Evolutionary conservation across 2,329 filamentous ascomycete species (phyloP).

Genomic region (Paraconiothyrium sp.): DNA sequence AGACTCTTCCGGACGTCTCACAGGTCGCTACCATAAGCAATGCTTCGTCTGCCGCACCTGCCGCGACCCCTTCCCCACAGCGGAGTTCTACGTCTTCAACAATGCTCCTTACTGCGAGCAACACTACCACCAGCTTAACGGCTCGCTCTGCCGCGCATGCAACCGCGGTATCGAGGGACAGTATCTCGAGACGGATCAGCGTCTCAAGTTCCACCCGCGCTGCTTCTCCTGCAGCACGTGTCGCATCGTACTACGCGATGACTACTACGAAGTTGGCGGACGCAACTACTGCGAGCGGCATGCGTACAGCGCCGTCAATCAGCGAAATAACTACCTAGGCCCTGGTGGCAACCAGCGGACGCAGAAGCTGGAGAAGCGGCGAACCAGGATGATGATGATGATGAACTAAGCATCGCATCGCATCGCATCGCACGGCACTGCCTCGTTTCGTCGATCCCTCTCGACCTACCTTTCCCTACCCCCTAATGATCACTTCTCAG

Average conservation of each 20-base stretch:
- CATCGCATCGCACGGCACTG: no score
- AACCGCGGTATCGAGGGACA: constrained; percentile 89
- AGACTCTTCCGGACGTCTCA: constrained; percentile 89
- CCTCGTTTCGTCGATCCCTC: no score
- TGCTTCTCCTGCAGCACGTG: constrained; percentile 90
- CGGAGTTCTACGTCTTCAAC: constrained; percentile 90
- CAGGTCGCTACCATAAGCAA: constrained; percentile 91
- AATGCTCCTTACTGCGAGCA: constrained; percentile 90
- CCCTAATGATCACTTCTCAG: not conserved
- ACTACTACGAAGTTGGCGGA: constrained; percentile 90
- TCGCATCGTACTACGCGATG: constrained; percentile 75
- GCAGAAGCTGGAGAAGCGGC: constrained; percentile 58
- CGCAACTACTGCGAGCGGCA: constrained; percentile 87
- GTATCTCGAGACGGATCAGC: constrained; percentile 83
- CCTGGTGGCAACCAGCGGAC: constrained; percentile 28
- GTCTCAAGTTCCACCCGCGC: constrained; percentile 82
- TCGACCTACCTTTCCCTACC: not conserved
- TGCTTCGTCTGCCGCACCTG: constrained; percentile 95
- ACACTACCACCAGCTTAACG: constrained; percentile 92
- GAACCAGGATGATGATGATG: constrained; percentile 64
- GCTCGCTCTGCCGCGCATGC: constrained; percentile 83
- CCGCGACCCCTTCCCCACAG: constrained; percentile 79
- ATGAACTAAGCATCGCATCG: constrained; percentile 27
- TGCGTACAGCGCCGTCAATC: constrained; percentile 68
- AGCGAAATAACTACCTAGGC: constrained; percentile 49